Percentiles rank a stretch among this genome's conserved stretches.
Conservation (phyloP, 495 filamentous ascomycete species). For the Xylaria cubensis region DNA sequence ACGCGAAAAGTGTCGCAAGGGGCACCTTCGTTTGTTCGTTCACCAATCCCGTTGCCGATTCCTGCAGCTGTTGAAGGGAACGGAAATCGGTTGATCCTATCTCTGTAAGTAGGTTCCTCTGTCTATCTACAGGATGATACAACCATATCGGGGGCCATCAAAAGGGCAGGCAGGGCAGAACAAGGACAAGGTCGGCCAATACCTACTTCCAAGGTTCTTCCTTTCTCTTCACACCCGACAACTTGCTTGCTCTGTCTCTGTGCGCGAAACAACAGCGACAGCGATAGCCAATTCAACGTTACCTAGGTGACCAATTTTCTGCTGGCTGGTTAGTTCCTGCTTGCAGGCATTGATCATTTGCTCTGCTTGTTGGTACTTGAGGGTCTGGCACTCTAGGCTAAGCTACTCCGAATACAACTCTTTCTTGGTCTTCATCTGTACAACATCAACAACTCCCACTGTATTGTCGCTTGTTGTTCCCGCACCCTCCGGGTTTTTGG, state of each 20-base stretch:
- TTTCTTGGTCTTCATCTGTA: neutral
- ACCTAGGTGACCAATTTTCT: neutral
- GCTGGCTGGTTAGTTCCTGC: neutral
- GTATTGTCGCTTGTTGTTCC: neutral
- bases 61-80: neutral
- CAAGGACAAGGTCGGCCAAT: neutral
- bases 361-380: neutral
- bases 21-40: neutral
- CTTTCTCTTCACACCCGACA: neutral
- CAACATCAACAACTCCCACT: constrained; percentile 6
- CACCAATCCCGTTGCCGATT: constrained; percentile 10
- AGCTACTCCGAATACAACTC: neutral
- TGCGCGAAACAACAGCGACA: neutral
- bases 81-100: constrained; percentile 4
- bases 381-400: neutral
- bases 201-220: neutral
- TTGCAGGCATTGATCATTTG: neutral
- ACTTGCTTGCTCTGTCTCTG: neutral
- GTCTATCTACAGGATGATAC: neutral
- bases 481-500: constrained; percentile 5
- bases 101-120: neutral
- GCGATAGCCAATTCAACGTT: neutral
- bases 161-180: constrained; percentile 1
- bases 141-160: neutral
- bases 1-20: constrained; percentile 8